These are phyloP conservation scores for Medicago ruthenica DNA, from an alignment of 306 rosid genomes.

Conservation along the genomic window DNA sequence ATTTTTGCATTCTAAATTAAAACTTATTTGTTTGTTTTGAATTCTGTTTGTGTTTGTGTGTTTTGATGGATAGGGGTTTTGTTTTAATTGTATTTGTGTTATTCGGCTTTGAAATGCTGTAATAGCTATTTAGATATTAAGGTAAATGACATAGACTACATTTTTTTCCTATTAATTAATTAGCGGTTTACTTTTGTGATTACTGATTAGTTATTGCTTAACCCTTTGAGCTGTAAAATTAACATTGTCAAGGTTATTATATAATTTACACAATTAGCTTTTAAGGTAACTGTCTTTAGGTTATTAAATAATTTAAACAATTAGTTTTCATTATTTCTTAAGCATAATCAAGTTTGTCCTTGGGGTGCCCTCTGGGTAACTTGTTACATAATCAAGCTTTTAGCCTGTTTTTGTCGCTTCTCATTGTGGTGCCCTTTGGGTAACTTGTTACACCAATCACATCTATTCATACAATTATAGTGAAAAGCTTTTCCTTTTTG, in stretches of 20 bases:
- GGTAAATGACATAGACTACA: not conserved
- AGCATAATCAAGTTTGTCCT: not conserved
- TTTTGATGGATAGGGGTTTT: not conserved
- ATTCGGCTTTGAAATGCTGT: not conserved
- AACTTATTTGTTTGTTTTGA: constrained; percentile 11
- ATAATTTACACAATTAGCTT: not conserved
- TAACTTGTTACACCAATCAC: not conserved
- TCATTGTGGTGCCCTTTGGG: not conserved
- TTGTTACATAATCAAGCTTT: no score
- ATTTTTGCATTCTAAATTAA: not conserved
- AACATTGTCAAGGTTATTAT: not conserved
- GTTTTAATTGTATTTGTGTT: constrained; percentile 4
- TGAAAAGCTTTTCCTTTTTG: not conserved
- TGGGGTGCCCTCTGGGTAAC: no score
- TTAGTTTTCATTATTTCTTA: not conserved
- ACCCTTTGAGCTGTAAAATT: not conserved
- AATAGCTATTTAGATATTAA: not conserved
- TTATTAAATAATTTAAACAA: not conserved
- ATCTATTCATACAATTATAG: not conserved
- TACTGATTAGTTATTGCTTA: not conserved
- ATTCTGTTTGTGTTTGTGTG: not conserved
- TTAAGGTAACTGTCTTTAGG: not conserved
- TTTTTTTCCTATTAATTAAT: not conserved
- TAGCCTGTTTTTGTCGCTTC: not conserved
- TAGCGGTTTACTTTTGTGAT: not conserved